phyloP scores from a whole-genome alignment of 768 basidiomycete genomes.

The Podaxis rugospora region DNA sequence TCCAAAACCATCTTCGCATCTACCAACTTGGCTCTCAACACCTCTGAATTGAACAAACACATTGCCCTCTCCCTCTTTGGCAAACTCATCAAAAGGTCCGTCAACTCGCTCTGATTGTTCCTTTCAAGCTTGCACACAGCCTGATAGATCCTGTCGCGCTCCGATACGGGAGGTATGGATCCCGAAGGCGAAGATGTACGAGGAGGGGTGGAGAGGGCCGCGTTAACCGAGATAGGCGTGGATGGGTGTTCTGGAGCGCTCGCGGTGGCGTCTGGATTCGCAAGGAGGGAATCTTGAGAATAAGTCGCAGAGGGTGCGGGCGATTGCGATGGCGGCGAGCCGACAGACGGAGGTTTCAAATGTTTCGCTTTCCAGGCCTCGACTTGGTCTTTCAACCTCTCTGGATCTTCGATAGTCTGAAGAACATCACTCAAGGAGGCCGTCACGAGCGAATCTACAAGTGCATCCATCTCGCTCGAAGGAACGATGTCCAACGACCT shows the following conservation, averaged over 20 bases:
- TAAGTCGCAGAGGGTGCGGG: constrained; percentile 32
- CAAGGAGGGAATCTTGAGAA: constrained; percentile 69
- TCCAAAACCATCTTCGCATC: constrained; percentile 84
- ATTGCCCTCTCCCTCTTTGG: constrained; percentile 87
- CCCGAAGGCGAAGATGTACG: constrained; percentile 80
- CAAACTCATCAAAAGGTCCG: constrained; percentile 78
- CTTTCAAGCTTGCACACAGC: constrained; percentile 66
- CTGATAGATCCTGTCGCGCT: constrained; percentile 68
- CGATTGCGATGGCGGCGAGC: constrained; percentile 28
- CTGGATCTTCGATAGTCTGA: constrained; percentile 66
- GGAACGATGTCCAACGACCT: constrained; percentile 52
- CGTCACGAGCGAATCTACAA: constrained; percentile 70
- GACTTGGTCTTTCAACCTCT: constrained; percentile 64
- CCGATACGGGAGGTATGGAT: constrained; percentile 54
- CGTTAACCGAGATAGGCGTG: constrained; percentile 75
- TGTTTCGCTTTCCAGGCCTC: constrained; percentile 29
- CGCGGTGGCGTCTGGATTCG: constrained; percentile 72
- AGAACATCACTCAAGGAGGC: constrained; percentile 76
- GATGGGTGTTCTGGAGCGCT: constrained; percentile 90
- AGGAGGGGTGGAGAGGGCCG: constrained; percentile 75
- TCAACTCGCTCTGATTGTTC: constrained; percentile 56
- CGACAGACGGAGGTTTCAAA: neutral
- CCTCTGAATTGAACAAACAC: constrained; percentile 86
- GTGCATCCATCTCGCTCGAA: constrained; percentile 48
- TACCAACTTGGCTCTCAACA: constrained; percentile 69